Evolutionary conservation across 495 filamentous ascomycete genomes (phyloP).

Genomic region (Cryomyces antarcticus): DNA sequence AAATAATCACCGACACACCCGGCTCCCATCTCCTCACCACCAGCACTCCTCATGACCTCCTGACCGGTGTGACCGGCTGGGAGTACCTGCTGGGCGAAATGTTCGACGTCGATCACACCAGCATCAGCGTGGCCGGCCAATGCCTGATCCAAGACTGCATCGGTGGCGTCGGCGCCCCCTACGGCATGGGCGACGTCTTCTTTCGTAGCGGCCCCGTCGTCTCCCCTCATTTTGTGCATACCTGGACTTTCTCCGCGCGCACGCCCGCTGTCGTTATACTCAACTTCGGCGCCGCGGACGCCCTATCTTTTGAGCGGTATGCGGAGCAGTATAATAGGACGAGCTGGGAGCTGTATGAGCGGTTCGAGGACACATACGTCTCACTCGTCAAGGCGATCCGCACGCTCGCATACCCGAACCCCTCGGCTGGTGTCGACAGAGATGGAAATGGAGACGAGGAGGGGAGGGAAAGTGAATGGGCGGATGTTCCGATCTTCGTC

Average conservation of each 20-base stretch:
- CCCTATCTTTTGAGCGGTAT: conserved; percentile 13
- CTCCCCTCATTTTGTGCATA: conserved; percentile 14
- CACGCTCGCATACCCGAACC: conserved; percentile 17
- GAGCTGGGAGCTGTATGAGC: conserved; percentile 13
- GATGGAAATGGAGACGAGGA: conserved; percentile 1
- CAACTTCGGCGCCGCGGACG: conserved; percentile 17
- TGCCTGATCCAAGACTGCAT: conserved; percentile 20
- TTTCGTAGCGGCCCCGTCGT: conserved; percentile 22
- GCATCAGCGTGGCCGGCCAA: conserved; percentile 20
- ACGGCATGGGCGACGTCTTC: conserved; percentile 21
- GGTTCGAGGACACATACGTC: conserved; percentile 20
- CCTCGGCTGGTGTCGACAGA: neutral
- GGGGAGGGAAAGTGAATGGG: conserved; percentile 5
- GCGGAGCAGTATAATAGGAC: conserved; percentile 15
- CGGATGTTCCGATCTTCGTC: conserved; percentile 19
- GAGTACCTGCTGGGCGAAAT: conserved; percentile 23
- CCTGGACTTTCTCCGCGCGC: conserved; percentile 19
- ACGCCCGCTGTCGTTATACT: conserved; percentile 21
- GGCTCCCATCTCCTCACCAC: conserved; percentile 6
- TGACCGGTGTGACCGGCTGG: conserved; percentile 22
- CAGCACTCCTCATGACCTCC: conserved; percentile 8
- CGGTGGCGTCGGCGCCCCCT: conserved; percentile 15
- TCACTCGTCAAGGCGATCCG: conserved; percentile 20
- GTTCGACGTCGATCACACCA: conserved; percentile 21
- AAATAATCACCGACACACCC: conserved; percentile 19